Evolutionary conservation across 2,329 filamentous ascomycete genomes (phyloP).

Genomic region (Grosmannia penicillata): DNA sequence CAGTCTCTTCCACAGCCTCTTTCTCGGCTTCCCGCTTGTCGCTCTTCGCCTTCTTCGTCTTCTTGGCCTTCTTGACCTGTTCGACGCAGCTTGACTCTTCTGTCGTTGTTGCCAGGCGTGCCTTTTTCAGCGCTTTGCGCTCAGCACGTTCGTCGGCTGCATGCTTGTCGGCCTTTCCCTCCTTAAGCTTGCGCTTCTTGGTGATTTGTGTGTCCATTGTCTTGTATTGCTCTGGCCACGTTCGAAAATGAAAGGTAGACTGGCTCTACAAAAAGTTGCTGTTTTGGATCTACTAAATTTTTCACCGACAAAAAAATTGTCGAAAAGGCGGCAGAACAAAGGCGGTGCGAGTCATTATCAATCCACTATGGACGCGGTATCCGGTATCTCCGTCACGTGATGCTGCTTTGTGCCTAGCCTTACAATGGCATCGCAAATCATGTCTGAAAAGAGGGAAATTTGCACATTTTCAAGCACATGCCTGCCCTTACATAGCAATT

Average conservation of each 20-base stretch:
- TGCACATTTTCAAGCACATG: too few relatives aligned
- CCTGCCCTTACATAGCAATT: too few relatives aligned
- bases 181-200: constrained; percentile 23
- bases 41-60: constrained; percentile 10
- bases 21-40: constrained; percentile 7
- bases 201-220: constrained; percentile 14
- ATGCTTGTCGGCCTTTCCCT: constrained; percentile 12
- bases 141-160: constrained; percentile 1
- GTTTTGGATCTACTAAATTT: neutral
- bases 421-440: too few relatives aligned
- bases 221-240: too few relatives aligned
- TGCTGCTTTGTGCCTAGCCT: too few relatives aligned
- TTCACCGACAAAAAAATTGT: constrained; percentile 1
- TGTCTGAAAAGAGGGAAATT: too few relatives aligned
- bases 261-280: neutral
- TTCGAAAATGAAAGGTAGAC: neutral
- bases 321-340: constrained; percentile 3
- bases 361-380: neutral
- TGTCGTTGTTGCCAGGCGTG: constrained; percentile 2
- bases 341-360: neutral
- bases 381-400: too few relatives aligned
- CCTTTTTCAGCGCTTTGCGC: constrained; percentile 10
- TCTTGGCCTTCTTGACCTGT: constrained; percentile 8
- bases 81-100: constrained; percentile 7
- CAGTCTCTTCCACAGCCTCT: neutral